Percentiles rank a stretch among this genome's conserved stretches.
Conservation (phyloP, 2,329 filamentous ascomycete genomes). For the Bimuria novae-zelandiae region DNA sequence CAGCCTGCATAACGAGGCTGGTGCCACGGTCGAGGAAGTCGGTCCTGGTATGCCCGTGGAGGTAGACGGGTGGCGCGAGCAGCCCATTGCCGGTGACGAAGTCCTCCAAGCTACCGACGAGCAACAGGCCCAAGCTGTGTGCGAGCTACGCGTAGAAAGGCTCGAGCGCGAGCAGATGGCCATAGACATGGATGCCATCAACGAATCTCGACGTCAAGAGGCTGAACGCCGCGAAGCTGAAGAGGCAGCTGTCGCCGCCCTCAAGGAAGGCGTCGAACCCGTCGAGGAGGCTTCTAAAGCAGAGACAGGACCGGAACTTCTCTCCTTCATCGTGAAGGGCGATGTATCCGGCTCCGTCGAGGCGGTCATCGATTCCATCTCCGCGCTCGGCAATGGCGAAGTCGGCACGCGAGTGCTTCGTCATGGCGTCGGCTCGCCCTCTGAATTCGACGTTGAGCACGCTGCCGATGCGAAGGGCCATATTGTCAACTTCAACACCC, state of each 20-base stretch:
- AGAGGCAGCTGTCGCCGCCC: conserved; percentile 49
- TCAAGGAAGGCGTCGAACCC: conserved; percentile 22
- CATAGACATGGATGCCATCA: conserved; percentile 76
- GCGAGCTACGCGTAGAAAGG: conserved; percentile 75
- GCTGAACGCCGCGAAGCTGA: conserved; percentile 67
- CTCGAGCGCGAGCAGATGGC: conserved; percentile 68
- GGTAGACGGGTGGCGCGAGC: conserved; percentile 90
- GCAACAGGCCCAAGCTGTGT: conserved; percentile 75
- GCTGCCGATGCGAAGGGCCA: conserved; percentile 75
- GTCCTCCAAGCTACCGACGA: conserved; percentile 83
- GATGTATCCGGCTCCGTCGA: conserved; percentile 95
- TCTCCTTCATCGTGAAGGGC: conserved; percentile 87
- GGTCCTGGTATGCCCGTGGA: conserved; percentile 89
- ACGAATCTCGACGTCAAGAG: conserved; percentile 62
- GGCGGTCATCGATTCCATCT: conserved; percentile 78
- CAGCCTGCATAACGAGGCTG: conserved; percentile 81
- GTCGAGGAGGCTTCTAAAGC: conserved; percentile 47
- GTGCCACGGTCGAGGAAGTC: conserved; percentile 71
- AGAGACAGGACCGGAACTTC: conserved; percentile 55
- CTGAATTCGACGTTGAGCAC: conserved; percentile 87
- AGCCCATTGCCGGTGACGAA: conserved; percentile 83
- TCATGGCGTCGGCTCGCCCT: conserved; percentile 75
- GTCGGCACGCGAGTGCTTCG: conserved; percentile 77
- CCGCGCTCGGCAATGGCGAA: conserved; percentile 82
- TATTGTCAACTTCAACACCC: conserved; percentile 85